These are phyloP conservation scores for Toxoplasma gondii DNA, from an alignment of 169 alveolate genomes.

Conservation along the genomic window DNA sequence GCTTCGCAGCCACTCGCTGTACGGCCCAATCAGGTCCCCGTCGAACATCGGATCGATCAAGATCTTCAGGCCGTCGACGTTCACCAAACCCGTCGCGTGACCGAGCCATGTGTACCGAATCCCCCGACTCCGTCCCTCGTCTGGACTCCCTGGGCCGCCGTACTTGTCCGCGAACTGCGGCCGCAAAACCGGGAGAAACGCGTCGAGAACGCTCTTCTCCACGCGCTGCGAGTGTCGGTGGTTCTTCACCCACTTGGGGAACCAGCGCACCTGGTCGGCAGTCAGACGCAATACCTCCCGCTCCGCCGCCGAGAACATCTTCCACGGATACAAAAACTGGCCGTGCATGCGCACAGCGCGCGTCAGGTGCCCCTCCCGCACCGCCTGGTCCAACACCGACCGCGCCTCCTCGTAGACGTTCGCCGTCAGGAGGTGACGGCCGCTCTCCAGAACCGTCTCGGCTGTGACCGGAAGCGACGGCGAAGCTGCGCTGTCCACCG, in stretches of 20 bases:
- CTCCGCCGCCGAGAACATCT: slow-evolving; percentile 33
- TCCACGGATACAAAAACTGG: slow-evolving; percentile 60
- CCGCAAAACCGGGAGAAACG: slow-evolving; percentile 30
- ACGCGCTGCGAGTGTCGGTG: slow-evolving; percentile 44
- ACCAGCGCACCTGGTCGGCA: slow-evolving; percentile 60
- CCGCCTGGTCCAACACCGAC: slow-evolving; percentile 15
- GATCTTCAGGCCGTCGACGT: slow-evolving; percentile 46
- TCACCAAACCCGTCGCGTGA: slow-evolving; percentile 45
- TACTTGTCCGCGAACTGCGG: slow-evolving; percentile 48
- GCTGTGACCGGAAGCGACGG: background rate
- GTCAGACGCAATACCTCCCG: slow-evolving; percentile 43
- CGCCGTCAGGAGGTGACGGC: background rate
- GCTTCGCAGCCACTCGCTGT: slow-evolving; percentile 38
- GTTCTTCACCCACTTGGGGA: slow-evolving; percentile 61
- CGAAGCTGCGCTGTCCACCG: background rate
- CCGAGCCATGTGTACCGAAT: slow-evolving; percentile 62
- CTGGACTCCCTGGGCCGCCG: slow-evolving; percentile 55
- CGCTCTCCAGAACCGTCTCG: background rate
- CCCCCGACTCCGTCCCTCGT: slow-evolving; percentile 24
- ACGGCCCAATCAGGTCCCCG: slow-evolving; percentile 46
- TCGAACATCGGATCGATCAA: slow-evolving; percentile 57
- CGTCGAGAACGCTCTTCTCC: background rate
- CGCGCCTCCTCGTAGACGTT: background rate
- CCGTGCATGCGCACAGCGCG: slow-evolving; percentile 61
- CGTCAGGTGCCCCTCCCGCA: slow-evolving; percentile 28